phyloP scores from a whole-genome alignment of 2,329 filamentous ascomycete genomes.

The Fusarium keratoplasticum region DNA sequence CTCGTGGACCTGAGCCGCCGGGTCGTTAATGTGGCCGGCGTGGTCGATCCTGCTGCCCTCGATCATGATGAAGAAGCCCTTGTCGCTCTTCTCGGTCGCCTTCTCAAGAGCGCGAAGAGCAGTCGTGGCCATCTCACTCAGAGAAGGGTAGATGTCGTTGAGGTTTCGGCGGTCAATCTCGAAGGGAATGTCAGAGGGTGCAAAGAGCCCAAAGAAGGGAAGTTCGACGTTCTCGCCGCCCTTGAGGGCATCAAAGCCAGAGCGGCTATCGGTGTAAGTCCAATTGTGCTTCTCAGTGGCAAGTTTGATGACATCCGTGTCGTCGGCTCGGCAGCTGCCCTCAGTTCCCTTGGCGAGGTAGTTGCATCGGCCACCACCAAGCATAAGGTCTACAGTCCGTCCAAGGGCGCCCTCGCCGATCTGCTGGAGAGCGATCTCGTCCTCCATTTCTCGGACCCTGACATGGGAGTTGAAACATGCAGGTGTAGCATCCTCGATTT shows the following conservation, averaged over 20 bases:
- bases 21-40: constrained; percentile 87
- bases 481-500: constrained; percentile 87
- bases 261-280: constrained; percentile 78
- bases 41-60: constrained; percentile 97
- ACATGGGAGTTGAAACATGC: constrained; percentile 95
- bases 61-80: constrained; percentile 99
- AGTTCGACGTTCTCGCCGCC: constrained; percentile 76
- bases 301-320: constrained; percentile 77
- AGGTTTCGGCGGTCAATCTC: constrained; percentile 89
- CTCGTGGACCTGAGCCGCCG: constrained; percentile 87
- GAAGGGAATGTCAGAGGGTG: constrained; percentile 85
- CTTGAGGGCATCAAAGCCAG: constrained; percentile 80
- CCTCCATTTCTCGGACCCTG: constrained; percentile 81
- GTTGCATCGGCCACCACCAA: constrained; percentile 93
- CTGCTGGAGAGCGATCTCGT: constrained; percentile 93
- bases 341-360: constrained; percentile 86
- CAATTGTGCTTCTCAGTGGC: constrained; percentile 83
- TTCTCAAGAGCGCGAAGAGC: constrained; percentile 83
- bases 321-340: constrained; percentile 85
- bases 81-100: constrained; percentile 84
- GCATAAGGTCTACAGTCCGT: constrained; percentile 88
- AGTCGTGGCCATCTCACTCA: constrained; percentile 90
- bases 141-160: constrained; percentile 83
- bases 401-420: constrained; percentile 89
- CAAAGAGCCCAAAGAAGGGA: constrained; percentile 88